phyloP scores from a whole-genome alignment of 768 basidiomycete genomes.

The Mycena latifolia region DNA sequence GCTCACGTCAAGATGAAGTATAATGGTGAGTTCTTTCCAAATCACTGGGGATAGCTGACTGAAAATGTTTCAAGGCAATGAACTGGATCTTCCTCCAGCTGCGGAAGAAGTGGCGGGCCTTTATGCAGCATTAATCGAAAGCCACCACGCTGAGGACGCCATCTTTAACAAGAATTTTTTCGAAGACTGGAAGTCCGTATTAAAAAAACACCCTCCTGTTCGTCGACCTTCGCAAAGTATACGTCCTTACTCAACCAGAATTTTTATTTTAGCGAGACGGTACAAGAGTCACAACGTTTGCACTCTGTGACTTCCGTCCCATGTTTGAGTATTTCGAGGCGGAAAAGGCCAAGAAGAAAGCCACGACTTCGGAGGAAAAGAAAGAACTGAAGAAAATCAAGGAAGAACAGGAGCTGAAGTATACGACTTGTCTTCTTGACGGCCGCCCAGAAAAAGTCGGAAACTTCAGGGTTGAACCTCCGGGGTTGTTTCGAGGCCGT shows the following conservation, averaged over 20 bases:
- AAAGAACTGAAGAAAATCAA: slow-evolving; percentile 90
- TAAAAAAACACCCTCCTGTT: slow-evolving; percentile 89
- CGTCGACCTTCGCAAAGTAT: slow-evolving; percentile 46
- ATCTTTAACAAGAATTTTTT: slow-evolving; percentile 97
- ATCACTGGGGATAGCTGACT: slow-evolving; percentile 13
- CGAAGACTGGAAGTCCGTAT: slow-evolving; percentile 83
- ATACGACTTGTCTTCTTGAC: slow-evolving; percentile 87
- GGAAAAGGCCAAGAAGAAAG: slow-evolving; percentile 95
- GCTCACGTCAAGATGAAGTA: slow-evolving; percentile 93
- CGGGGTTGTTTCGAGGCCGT: slow-evolving; percentile 97
- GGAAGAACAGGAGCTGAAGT: slow-evolving; percentile 87
- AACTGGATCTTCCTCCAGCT: slow-evolving; percentile 82
- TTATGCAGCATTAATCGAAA: slow-evolving; percentile 93
- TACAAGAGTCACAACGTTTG: slow-evolving; percentile 80
- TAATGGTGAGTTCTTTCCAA: slow-evolving; percentile 70
- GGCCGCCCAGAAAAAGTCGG: slow-evolving; percentile 98
- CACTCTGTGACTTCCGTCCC: slow-evolving; percentile 92
- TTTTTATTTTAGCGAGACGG: slow-evolving; percentile 68
- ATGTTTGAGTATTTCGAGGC: slow-evolving; percentile 94
- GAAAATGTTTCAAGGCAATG: slow-evolving; percentile 63
- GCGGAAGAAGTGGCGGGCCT: slow-evolving; percentile 98
- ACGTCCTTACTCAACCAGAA: slow-evolving; percentile 10
- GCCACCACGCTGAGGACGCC: slow-evolving; percentile 90
- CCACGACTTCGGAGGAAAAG: slow-evolving; percentile 87
- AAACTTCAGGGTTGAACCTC: slow-evolving; percentile 98